These are phyloP conservation scores for Scenedesmus sp. DNA, from an alignment of 163 green algal genomes.

Conservation along the genomic window DNA sequence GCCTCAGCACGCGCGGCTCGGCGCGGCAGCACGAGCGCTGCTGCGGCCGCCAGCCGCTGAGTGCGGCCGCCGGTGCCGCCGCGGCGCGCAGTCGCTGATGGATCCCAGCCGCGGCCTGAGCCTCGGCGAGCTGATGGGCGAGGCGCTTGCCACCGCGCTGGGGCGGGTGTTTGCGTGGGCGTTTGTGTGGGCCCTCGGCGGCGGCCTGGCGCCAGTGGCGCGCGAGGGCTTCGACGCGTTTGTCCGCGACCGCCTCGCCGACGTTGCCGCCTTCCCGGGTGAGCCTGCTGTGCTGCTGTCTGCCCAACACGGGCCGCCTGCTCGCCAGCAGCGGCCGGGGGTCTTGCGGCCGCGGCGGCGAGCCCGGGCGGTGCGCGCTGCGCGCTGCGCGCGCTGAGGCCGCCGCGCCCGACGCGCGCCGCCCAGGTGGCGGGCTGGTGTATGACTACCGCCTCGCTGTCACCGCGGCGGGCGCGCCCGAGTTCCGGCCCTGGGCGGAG, in stretches of 20 bases:
- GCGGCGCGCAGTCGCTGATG: constrained; percentile 36
- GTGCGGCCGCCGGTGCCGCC: too few relatives aligned
- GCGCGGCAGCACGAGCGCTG: too few relatives aligned
- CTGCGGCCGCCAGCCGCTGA: too few relatives aligned
- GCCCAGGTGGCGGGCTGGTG: constrained; percentile 53
- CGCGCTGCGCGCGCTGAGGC: not conserved
- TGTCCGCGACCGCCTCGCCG: constrained; percentile 62
- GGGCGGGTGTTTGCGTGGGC: constrained; percentile 76
- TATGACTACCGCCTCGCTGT: constrained; percentile 73
- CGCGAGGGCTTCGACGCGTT: constrained; percentile 80
- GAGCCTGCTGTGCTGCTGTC: not conserved
- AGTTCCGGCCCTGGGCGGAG: constrained; percentile 72
- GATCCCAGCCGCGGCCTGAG: constrained; percentile 16
- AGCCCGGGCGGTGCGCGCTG: too few relatives aligned
- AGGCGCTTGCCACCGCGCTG: constrained; percentile 40
- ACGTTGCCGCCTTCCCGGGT: constrained; percentile 64
- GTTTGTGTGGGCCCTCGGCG: constrained; percentile 81
- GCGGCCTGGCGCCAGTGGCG: constrained; percentile 69
- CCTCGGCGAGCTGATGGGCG: constrained; percentile 16
- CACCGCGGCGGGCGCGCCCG: constrained; percentile 6
- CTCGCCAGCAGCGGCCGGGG: not conserved
- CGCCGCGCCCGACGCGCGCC: not conserved
- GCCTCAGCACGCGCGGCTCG: too few relatives aligned
- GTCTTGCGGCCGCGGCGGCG: too few relatives aligned
- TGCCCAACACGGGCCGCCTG: not conserved